Evolutionary conservation across 1,284 basidiomycete genomes (phyloP), one percentile per base, ranked within the genome.

Genomic region (Entoloma clypeatum): DNA sequence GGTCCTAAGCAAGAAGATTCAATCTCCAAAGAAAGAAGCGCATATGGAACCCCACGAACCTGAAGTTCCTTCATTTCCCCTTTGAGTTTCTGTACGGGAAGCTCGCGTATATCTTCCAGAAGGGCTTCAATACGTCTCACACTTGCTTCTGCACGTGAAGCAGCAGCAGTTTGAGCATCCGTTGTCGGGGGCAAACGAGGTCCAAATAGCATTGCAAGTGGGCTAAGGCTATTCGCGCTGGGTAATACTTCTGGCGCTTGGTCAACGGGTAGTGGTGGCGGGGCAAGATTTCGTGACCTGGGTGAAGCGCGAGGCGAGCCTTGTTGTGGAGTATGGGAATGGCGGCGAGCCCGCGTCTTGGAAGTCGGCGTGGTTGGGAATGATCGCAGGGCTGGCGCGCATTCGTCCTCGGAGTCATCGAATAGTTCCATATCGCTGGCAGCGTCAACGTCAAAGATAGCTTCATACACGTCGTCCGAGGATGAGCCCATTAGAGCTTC

Each of bases 31-130:
- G 48, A 13, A 39, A 21, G 28, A 14, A 45, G n/a, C 36, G 11
- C 39, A 17, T 11, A 38, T 45, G 7, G 18, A n/a, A n/a, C n/a
- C n/a, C n/a, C 17, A 40, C 38, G 10, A 24, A 83, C 84, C 71
- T 86, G 84, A 33, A 89, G 61, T 55, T 89, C 86, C 56, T 80
- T 85, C 74, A 89, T 83, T 57, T 90, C 86, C 4, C 83, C 81
- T 59, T 77, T 79, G 36, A 90, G 63, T 48, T 62, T 71, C 26
- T 74, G 70, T 21, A 86, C 73, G 2, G 85, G 83, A 42, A 86
- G 52, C 36, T 72, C 68, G 23, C 71, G 69, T 38, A 82, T 71
- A 38, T 79, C 77, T 32, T 85, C 81, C 42, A 86, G 55, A 45
- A 84, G 54, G 22, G 62, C 60, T 59, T 86, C 81, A 31, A 88